A percentile compares a stretch with the other conserved stretches of the same genome.
Evolutionary conservation across 371 early-diverging fungal genomes (phyloP).

Genomic region (Apophysomyces trapeziformis): DNA sequence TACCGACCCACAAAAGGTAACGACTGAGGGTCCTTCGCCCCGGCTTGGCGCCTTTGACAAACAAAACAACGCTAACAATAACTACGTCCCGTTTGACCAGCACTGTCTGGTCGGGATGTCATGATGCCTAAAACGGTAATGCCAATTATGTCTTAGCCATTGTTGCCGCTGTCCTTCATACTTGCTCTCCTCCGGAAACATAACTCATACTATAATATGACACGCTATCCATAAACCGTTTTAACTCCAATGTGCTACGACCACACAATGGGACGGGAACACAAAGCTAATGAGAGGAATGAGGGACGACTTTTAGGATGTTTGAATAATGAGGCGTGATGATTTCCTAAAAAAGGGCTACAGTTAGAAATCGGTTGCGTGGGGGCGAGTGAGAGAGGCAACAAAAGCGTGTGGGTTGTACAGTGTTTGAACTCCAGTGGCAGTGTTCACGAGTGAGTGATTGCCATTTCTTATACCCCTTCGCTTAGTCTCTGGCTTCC

Average conservation of each 20-base stretch:
- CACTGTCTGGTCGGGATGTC: neutral
- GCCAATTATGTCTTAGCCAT: neutral
- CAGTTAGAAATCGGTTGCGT: neutral
- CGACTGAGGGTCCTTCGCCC: neutral
- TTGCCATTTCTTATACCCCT: conserved; percentile 4
- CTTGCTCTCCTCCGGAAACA: neutral
- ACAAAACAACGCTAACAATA: neutral
- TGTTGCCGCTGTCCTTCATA: neutral
- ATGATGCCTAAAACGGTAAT: neutral
- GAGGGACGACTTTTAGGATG: neutral
- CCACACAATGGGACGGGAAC: neutral
- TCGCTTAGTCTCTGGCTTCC: neutral
- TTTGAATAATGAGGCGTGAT: neutral
- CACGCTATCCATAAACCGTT: neutral
- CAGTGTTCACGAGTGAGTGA: conserved; percentile 4
- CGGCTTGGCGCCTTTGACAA: neutral
- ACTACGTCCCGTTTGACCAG: neutral
- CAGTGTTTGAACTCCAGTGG: conserved; percentile 4
- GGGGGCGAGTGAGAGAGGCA: neutral
- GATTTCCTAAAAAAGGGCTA: neutral
- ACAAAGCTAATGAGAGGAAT: neutral
- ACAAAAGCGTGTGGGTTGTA: conserved; percentile 4
- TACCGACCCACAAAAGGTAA: conserved; percentile 4
- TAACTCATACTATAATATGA: neutral
- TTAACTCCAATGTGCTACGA: neutral